Conservation (phyloP, 495 filamentous ascomycete species). For the Penicillium simplicissimum region DNA sequence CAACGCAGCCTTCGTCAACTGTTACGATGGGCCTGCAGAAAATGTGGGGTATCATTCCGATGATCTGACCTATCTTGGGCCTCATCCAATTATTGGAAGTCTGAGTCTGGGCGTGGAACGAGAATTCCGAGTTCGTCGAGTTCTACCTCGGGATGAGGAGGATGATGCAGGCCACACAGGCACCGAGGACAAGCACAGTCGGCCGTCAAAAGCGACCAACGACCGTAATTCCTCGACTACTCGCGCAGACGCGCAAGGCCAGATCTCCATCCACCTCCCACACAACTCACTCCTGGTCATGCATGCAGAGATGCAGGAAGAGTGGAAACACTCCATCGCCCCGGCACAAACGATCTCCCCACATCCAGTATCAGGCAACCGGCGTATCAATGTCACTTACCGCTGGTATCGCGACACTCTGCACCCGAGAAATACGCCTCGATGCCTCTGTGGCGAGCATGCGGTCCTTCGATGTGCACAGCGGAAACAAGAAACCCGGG, state of each 20-base stretch:
- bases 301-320: conserved; percentile 78
- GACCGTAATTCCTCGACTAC: conserved; percentile 26
- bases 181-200: conserved; percentile 6
- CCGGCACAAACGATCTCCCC: conserved; percentile 73
- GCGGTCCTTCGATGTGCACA: conserved; percentile 78
- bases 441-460: conserved; percentile 67
- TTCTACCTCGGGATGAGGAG: conserved; percentile 59
- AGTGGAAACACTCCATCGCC: conserved; percentile 64
- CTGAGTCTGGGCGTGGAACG: conserved; percentile 85
- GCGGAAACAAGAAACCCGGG: conserved; percentile 69
- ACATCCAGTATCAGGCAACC: conserved; percentile 76
- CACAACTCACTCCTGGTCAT: conserved; percentile 93
- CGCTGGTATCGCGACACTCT: conserved; percentile 77
- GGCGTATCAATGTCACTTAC: conserved; percentile 91
- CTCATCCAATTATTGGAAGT: conserved; percentile 82
- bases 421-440: conserved; percentile 62
- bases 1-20: conserved; percentile 93
- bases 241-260: conserved; percentile 66
- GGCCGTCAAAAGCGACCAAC: background rate
- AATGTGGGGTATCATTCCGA: conserved; percentile 90
- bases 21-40: conserved; percentile 77
- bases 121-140: conserved; percentile 83
- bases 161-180: conserved; percentile 20
- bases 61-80: conserved; percentile 90
- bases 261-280: conserved; percentile 87